Conservation (phyloP, 257 asterid genomes). For the Solanum chilense region DNA sequence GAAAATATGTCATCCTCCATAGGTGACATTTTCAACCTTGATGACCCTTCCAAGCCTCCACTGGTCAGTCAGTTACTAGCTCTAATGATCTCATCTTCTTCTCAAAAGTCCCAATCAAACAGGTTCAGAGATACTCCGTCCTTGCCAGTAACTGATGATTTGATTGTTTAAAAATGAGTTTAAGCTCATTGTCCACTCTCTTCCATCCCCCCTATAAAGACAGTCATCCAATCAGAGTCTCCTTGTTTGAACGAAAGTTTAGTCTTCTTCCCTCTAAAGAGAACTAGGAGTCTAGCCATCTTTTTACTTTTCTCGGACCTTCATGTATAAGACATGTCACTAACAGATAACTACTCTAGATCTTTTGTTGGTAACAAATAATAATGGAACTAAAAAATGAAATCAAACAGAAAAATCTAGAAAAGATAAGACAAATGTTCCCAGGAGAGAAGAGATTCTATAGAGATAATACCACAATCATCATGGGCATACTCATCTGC, state of each 20-base stretch:
- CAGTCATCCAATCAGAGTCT: not conserved
- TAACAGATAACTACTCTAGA: not conserved
- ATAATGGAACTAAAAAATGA: not conserved
- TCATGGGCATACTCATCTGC: conserved; percentile 47
- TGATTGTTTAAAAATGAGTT: not conserved
- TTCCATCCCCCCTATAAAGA: not conserved
- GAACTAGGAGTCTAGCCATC: not conserved
- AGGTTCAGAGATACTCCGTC: not conserved
- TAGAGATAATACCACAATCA: conserved; percentile 48
- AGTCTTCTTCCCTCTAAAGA: not conserved
- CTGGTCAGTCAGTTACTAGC: not conserved
- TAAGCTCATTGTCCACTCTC: not conserved
- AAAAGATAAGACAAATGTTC: not conserved
- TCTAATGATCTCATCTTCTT: not conserved
- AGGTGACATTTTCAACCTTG: not conserved
- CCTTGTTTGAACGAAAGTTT: not conserved
- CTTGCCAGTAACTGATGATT: not conserved
- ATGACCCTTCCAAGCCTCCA: not conserved
- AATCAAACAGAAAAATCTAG: not conserved
- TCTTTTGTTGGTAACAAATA: not conserved
- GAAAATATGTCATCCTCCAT: not conserved
- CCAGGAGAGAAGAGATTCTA: not conserved
- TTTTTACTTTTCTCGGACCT: not conserved
- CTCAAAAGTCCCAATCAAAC: not conserved
- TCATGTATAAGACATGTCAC: not conserved